Evolutionary conservation across 2,329 filamentous ascomycete species (phyloP), one percentile per base, ranked within the genome.

Genomic region (Penicillium freii): DNA sequence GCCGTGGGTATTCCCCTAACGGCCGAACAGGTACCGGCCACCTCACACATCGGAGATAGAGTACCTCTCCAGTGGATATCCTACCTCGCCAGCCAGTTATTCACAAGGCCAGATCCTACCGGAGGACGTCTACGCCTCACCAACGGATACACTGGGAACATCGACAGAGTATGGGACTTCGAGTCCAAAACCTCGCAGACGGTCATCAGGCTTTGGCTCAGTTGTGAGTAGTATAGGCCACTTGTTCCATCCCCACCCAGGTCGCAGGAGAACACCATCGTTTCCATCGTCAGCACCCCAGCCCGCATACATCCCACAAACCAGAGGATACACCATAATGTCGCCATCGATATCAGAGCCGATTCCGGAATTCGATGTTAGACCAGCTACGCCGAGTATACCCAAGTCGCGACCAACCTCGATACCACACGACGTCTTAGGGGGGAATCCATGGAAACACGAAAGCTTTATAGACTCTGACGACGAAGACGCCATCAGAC

Each of bases 191-290:
- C 4, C 31, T 11, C 38, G 43, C 7, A 31, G 38, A 10, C 29
- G 31, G 17, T 46, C 57, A 10, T 59, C 53, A 13, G 39, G 38
- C 2, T 39, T 59, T 7, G 48, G 38, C 6, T 56, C 47, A 13
- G 53, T 39, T 13, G 46, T 54, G 13, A 45, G n/a, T 13, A 51
- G 39, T 25, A 33, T 56, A 34, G 11, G 54, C 11, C 42, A 46
- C 8, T 29, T 40, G 15, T 21, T 56, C 7, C 31, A 38, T 55
- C 21, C 42, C 23, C 48, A 34, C 4, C 15, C 48, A 3, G 10
- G 34, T 11, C 42, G 34, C 6, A 7, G 7, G 15, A 56, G 47
- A 33, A 36, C 15, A 23, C 23, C 33, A 11, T 40, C 34, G 4
- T 36, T 39, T 5, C 31, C 48, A 21, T 36, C 49, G 11, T 47